Evolutionary conservation across 257 asterid genomes (phyloP), one percentile per base, ranked within the genome.

Genomic region (Galeopsis tetrahit): DNA sequence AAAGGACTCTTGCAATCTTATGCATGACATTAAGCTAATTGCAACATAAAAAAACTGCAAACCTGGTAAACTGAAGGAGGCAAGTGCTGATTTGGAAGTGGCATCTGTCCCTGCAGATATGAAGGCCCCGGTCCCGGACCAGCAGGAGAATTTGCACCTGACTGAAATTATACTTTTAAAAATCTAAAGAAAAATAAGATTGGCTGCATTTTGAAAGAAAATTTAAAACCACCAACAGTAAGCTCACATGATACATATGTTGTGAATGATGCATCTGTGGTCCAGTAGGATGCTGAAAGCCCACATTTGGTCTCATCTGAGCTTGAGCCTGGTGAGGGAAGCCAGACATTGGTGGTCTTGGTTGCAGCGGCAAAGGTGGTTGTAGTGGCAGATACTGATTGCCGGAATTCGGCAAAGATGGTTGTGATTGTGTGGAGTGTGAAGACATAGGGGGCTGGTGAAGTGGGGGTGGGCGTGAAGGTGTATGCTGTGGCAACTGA

Each of bases 221-320:
- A 36, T 13, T 63, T 0, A 15, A 52, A 52, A 74, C 48, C n/a
- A 31, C 44, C 59, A 36, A 42, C 17, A 69, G 63, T 57, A 64
- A 79, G 71, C 96, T 88, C 86, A 92, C 98, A 82, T 89, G 96
- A 82, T 84, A 95, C 71, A 81, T 66, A 62, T 89, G 92, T 77
- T 90, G 97, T 5, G 96, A 84, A 85, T 83, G 96, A 75, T 86
- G 97, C 83, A 85, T 68, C 84, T 87, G 99, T 14, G 83, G 86
- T 67, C 89, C 87, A 68, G 88, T 82, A 71, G 91, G 80, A 64
- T 91, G 97, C 75, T 83, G 96, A 74, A 80, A 91, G 73, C 96
- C 91, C 75, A 82, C 32, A 73, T 78, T 88, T 32, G 82, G 81
- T 17, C 96, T 96, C 87, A 83, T 79, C 73, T 89, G 96, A 80